Evolutionary conservation across 805 yeast genomes (phyloP), one percentile per base, ranked within the genome.

Genomic region (Saturnispora silvae): DNA sequence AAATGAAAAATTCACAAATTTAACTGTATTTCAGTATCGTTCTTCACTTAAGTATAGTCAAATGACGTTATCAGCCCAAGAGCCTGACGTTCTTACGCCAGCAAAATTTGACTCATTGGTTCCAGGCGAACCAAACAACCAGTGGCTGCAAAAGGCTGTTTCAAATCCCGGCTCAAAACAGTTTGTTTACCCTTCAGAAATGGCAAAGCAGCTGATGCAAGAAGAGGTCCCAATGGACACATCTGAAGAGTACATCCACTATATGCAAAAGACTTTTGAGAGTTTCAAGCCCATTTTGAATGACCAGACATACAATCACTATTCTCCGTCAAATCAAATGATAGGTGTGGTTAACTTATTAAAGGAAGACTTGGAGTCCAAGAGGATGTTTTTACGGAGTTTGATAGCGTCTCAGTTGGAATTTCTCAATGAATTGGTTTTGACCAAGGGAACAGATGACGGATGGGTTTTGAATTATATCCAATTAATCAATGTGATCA

Each of bases 401-500:
- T 25, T 56, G 20, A 48, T 55, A 38, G 45, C 49, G 15, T 31
- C 46, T 6, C 27, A 47, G 20, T 39, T 61, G 18, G 63, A 54
- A 27, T 44, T 54, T 22, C 51, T 67, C 19, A 42, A 50, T 17
- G 37, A 38, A 11, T 50, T 67, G 37, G 53, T 67, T 6, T 50
- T 51, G 2, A 36, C 45, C 2, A 52, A 53, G 28, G 37, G 54
- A 23, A 46, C 44, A 10, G n/a, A 25, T 25, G n/a, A 25, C 15
- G 15, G 6, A 17, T 38, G 42, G 28, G 43, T 49, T 15, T 45
- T 50, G 43, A 52, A 55, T 31, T 56, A 53, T 36, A 63, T 53
- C 30, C 75, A 72, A 38, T 60, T 66, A 22, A 50, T 69, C 23
- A 64, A 67, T 40, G 69, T 81, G 6, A 49, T 81, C 32, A 76